Conservation (phyloP, 164 flowering plant species). For the Macadamia integrifolia region DNA sequence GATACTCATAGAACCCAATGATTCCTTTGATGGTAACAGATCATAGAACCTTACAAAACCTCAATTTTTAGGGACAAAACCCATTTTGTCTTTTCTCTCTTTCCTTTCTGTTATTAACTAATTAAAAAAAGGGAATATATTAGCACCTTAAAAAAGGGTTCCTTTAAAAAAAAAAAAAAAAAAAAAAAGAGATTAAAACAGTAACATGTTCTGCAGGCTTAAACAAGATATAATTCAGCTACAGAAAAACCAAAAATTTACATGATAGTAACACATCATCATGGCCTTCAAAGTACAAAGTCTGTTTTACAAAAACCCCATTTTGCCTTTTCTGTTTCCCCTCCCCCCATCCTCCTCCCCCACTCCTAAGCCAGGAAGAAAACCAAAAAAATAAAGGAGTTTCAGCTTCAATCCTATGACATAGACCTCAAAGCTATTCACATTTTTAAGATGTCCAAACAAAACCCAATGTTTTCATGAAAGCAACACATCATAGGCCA, state of each 20-base stretch:
- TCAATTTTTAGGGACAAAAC: no score
- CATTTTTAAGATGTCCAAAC: conserved; percentile 5
- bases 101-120: no score
- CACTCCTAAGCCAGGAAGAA: no score
- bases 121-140: no score
- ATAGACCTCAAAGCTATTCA: background rate
- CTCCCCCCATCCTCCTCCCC: no score
- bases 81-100: no score
- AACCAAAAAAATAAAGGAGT: background rate
- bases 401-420: background rate
- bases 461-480: conserved; percentile 16
- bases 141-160: no score
- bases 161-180: no score
- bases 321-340: background rate
- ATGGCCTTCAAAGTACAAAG: background rate
- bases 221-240: no score
- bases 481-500: conserved; percentile 5
- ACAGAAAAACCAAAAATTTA: conserved; percentile 1
- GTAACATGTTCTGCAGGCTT: no score
- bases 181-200: no score
- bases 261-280: conserved; percentile 10
- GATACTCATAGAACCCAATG: conserved; percentile 1
- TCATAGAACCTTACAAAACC: conserved; percentile 7
- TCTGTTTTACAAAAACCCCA: conserved; percentile 5
- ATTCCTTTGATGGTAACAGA: conserved; percentile 7